These are phyloP conservation scores for Coffea humblotiana DNA, from an alignment of 305 asterid genomes.

Conservation along the genomic window DNA sequence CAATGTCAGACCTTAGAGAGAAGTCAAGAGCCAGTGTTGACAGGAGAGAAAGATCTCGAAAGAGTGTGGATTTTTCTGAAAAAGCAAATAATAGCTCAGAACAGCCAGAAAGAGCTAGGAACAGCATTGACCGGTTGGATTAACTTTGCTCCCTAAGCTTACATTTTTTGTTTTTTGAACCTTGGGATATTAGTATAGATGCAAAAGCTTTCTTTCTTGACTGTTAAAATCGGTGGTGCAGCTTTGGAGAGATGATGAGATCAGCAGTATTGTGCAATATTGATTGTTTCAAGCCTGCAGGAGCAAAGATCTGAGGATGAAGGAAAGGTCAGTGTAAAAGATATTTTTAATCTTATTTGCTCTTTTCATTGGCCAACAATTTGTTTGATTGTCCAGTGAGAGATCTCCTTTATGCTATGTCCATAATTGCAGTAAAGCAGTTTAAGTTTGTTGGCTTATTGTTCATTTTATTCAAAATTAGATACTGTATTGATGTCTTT, in stretches of 20 bases:
- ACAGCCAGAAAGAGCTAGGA: slow-evolving; percentile 81
- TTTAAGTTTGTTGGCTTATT: not conserved
- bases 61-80: slow-evolving; percentile 48
- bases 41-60: slow-evolving; percentile 63
- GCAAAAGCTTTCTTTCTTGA: slow-evolving; percentile 30
- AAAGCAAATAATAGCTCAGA: slow-evolving; percentile 50
- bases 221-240: slow-evolving; percentile 49
- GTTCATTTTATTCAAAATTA: too few species aligned
- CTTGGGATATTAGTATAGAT: slow-evolving; percentile 18
- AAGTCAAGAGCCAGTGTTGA: slow-evolving; percentile 67
- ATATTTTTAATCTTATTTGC: not conserved
- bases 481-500: too few species aligned
- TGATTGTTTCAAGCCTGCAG: slow-evolving; percentile 86
- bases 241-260: slow-evolving; percentile 90
- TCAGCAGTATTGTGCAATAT: slow-evolving; percentile 95
- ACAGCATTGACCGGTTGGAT: slow-evolving; percentile 95
- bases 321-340: slow-evolving; percentile 38
- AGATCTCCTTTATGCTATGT: not conserved
- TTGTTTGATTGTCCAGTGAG: slow-evolving; percentile 1
- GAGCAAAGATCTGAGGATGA: slow-evolving; percentile 62
- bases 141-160: slow-evolving; percentile 34
- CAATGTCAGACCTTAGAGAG: slow-evolving; percentile 62
- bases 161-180: slow-evolving; percentile 19
- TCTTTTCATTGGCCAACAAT: not conserved
- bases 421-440: not conserved